Evolutionary conservation across 257 asterid species (phyloP).

Genomic region (Nicotiana knightiana): DNA sequence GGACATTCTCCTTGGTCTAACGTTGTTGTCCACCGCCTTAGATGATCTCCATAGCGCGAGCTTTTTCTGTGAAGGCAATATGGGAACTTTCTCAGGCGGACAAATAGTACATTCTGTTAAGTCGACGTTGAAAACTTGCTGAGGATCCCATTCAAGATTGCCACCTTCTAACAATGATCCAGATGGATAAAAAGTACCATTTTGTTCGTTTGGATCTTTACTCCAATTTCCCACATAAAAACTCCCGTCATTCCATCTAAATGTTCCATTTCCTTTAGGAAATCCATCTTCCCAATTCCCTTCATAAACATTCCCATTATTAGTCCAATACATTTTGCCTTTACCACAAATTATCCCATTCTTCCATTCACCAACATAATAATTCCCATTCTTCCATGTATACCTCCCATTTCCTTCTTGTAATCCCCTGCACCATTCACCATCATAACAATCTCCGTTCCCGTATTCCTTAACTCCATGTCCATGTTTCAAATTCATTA

Average conservation of each 20-base stretch:
- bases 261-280: constrained; percentile 74
- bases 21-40: constrained; percentile 35
- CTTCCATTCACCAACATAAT: constrained; percentile 72
- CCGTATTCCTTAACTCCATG: constrained; percentile 51
- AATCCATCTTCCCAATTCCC: constrained; percentile 83
- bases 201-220: constrained; percentile 59
- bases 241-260: constrained; percentile 71
- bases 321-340: constrained; percentile 61
- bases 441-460: constrained; percentile 70
- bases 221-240: constrained; percentile 82
- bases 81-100: constrained; percentile 56
- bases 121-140: constrained; percentile 42
- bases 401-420: constrained; percentile 83
- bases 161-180: constrained; percentile 45
- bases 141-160: constrained; percentile 77
- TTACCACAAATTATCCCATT: constrained; percentile 58
- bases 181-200: constrained; percentile 68
- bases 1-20: constrained; percentile 62
- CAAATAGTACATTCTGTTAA: constrained; percentile 55
- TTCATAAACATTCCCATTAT: constrained; percentile 57
- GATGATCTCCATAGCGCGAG: constrained; percentile 71
- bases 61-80: constrained; percentile 87
- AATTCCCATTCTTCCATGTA: constrained; percentile 66
- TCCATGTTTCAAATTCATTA: constrained; percentile 81
- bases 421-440: constrained; percentile 76